Base-by-base conservation (phyloP, 2,329 filamentous ascomycete genomes). In the Aspergillus niger region DNA sequence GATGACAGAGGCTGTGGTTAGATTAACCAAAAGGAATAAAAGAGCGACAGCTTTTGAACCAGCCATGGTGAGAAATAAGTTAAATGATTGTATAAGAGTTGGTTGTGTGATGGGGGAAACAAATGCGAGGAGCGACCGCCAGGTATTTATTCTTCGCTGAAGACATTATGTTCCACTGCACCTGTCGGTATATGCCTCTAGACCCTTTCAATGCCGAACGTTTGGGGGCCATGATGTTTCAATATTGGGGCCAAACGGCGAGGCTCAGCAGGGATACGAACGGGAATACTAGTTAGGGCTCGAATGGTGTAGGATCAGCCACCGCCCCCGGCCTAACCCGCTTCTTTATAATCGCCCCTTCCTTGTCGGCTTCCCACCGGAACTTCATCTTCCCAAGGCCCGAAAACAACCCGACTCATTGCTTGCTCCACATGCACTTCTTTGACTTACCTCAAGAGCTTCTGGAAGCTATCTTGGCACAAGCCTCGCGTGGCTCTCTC, bases 371-470 rank as follows among this genome's bases (percentile, higher is more conserved):
- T 11, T 30, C 15, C 47, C 13, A 10, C 17, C 26, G 15, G 22
- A 44, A 44, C 26, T 6, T 50, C 47, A 49, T n/a, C 47, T 50
- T 22, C 10, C 15, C 17, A 17, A 13, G 20, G 8, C 26, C 28
- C 8, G 3, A 20, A 22, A 10, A n/a, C 30, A 13, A 32, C n/a
- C 15, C n/a, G 30, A 20, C n/a, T n/a, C n/a, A 6, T 3, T 20
- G 20, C 20, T 30, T 50, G 15, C 8, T 50, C 26, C 47, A 28
- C 44, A 55, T 55, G 53, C 44, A 44, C n/a, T 47, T 59, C 13
- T 13, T 55, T n/a, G 32, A 36, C 41, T 44, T 56, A 5, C 57
- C 57, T 2, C 13, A n/a, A 8, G 58, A 56, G 7, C 30, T 56
- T 11, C 5, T 56, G 11, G 39, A 17, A 11, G 36, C 17, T 24